Evolutionary conservation across 192 early-diverging fungal genomes (phyloP), one percentile per base, ranked within the genome.

Genomic region (Podila epicladia): DNA sequence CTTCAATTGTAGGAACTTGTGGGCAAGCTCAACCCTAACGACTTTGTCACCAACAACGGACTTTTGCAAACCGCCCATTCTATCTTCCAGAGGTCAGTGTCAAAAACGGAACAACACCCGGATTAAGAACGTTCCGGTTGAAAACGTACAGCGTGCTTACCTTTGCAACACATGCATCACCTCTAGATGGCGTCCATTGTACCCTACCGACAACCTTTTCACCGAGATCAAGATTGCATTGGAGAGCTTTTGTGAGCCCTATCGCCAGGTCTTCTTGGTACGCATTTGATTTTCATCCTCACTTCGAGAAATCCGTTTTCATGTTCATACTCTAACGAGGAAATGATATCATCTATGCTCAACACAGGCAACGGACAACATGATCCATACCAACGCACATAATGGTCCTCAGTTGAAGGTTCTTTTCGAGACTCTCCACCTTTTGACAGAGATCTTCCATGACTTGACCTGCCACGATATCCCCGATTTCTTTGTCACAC

Each of bases 401-500:
- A 91, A 97, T 70, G 70, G 71, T 22, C 66, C 82, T 48, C 92
- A 91, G 28, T 82, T 98, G 55, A 84, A 89, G 51, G 83, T 92
- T 24, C 85, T 98, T 59, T 89, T 90, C 49, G 91, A 96, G 69
- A 89, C 89, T 17, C 67, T 99, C 28, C 83, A 91, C 59, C 87
- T 96, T 9, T 74, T 98, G 64, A 88, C 90, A 64, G 94, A 97
- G 82, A 94, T 99, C 63, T 99, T 92, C 82, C 97, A 96, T 74
- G 93, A 94, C 79, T 85, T 99, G 58, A 99, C 97, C 73, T 97
- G 88, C 76, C 97, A 98, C 84, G 98, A 99, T 83, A 83, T 98
- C 62, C 97, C 98, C 17, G 95, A 97, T 74, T 98, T 95, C 82
- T 98, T 98, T 67, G 97, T 98, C 74, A 96, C 98, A 82, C 89